Conservation (phyloP, 2,329 filamentous ascomycete species). For the Pseudocercospora fuligena region DNA sequence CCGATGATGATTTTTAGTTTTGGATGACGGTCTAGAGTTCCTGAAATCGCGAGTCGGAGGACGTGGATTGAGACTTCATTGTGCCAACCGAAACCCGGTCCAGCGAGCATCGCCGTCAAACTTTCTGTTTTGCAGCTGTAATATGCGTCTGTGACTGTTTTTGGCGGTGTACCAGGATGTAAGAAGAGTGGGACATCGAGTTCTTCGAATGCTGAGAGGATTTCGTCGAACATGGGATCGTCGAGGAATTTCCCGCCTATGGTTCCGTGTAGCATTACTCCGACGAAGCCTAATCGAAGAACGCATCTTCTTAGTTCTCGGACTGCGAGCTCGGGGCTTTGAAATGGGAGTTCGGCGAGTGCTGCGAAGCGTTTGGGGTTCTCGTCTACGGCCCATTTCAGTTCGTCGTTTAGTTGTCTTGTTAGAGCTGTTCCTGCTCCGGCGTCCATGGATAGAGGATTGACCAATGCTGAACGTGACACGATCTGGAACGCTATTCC, state of each 20-base stretch:
- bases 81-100: conserved; percentile 13
- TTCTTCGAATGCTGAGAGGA: conserved; percentile 5
- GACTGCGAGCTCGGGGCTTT: neutral
- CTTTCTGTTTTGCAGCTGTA: neutral
- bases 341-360: conserved; percentile 2
- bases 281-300: neutral
- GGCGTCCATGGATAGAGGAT: neutral
- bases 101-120: conserved; percentile 6
- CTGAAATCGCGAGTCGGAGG: conserved; percentile 6
- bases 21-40: conserved; percentile 10
- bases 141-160: conserved; percentile 3
- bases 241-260: conserved; percentile 10
- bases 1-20: conserved; percentile 14
- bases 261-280: conserved; percentile 2
- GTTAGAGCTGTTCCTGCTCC: neutral
- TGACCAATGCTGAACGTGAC: neutral
- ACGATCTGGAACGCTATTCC: conserved; percentile 7
- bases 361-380: conserved; percentile 1
- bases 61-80: conserved; percentile 13
- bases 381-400: conserved; percentile 4
- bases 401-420: conserved; percentile 3
- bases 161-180: neutral
- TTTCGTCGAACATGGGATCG: conserved; percentile 4
- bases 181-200: conserved; percentile 14
- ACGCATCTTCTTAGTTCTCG: neutral